Evolutionary conservation across 148 eudicot genomes (phyloP).

Genomic region (Persicaria tinctoria): DNA sequence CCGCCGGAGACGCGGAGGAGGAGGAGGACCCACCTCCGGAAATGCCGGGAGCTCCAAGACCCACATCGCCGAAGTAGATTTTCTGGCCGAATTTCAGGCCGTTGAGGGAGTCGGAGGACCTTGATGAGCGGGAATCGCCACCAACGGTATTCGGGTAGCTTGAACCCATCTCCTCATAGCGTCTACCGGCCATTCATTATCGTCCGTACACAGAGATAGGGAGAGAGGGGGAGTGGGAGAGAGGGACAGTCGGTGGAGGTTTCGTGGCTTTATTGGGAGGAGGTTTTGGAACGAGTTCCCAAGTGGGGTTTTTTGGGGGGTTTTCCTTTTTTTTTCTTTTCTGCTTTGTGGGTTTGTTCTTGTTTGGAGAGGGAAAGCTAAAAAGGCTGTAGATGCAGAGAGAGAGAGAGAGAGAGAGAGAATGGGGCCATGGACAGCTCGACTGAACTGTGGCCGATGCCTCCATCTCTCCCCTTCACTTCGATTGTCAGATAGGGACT

Average conservation of each 20-base stretch:
- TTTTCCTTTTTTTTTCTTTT: constrained; percentile 7
- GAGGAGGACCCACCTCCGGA: constrained; percentile 26
- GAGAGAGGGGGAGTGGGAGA: background rate
- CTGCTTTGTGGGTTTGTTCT: background rate
- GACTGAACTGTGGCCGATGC: constrained; percentile 12
- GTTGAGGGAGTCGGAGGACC: constrained; percentile 37
- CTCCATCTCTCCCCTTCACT: background rate
- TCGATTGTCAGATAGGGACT: constrained; percentile 21
- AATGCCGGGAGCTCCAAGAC: constrained; percentile 26
- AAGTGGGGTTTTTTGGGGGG: constrained; percentile 1
- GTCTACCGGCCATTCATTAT: constrained; percentile 33
- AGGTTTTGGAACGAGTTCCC: constrained; percentile 5
- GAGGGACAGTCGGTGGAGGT: constrained; percentile 1
- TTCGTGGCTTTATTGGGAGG: background rate
- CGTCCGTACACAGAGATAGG: background rate
- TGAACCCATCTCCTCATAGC: constrained; percentile 43
- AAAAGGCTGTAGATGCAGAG: background rate
- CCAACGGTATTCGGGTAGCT: constrained; percentile 15
- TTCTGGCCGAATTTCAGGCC: constrained; percentile 70
- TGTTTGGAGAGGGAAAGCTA: background rate
- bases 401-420: constrained; percentile 18
- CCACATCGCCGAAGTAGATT: constrained; percentile 77
- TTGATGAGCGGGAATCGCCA: background rate
- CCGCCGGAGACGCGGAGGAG: constrained; percentile 6
- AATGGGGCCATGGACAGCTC: constrained; percentile 52